A percentile compares a stretch with the other conserved stretches of the same genome.
These are phyloP conservation scores for Torrubiella hemipterigena DNA, from an alignment of 2,329 filamentous ascomycete genomes.

Conservation along the genomic window DNA sequence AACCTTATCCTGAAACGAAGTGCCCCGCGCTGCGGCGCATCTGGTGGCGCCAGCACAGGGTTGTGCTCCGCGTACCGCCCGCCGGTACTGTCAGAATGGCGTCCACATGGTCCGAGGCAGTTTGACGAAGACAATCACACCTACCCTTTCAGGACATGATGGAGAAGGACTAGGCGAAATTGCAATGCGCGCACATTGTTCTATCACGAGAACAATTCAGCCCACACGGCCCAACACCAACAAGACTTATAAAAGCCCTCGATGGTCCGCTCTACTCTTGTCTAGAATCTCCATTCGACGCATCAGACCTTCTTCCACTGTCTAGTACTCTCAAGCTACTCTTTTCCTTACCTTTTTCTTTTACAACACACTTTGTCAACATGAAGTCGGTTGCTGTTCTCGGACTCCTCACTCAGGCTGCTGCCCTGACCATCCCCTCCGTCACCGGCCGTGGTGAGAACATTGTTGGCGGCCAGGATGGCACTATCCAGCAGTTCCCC, in stretches of 20 bases:
- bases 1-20: neutral
- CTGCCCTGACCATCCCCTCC: neutral
- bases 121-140: neutral
- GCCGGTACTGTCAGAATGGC: neutral
- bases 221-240: neutral
- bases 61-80: neutral
- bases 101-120: neutral
- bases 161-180: no score
- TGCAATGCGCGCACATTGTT: neutral
- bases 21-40: no score
- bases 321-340: neutral
- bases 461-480: neutral
- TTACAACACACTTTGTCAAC: neutral
- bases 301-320: no score
- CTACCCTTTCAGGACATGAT: neutral
- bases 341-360: neutral
- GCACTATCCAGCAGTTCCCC: slow-evolving; percentile 1
- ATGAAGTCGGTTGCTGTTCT: slow-evolving; percentile 2
- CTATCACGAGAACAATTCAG: neutral
- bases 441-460: no score
- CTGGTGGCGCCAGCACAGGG: neutral
- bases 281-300: neutral
- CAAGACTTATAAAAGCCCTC: neutral
- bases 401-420: neutral
- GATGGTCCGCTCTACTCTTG: neutral